phyloP scores from a whole-genome alignment of 225 moss, liverwort and hornwort species.

The Sphagnum contortum region DNA sequence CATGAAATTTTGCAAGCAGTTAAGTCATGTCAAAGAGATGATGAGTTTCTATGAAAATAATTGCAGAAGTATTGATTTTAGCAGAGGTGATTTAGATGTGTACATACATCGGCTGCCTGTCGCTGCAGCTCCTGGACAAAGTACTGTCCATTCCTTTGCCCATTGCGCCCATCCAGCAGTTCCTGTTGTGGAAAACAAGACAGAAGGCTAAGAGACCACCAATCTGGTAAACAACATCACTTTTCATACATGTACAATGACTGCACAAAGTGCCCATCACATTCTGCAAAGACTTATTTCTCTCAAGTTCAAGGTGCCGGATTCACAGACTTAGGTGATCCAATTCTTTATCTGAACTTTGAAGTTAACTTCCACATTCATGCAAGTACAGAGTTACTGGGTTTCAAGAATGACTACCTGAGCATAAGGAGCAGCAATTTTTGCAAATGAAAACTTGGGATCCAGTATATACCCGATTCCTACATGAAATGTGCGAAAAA shows the following conservation, averaged over 20 bases:
- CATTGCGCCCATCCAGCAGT: conserved; percentile 63
- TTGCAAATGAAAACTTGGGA: conserved; percentile 80
- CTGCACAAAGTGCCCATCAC: too few species aligned
- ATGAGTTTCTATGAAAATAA: too few species aligned
- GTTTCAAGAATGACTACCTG: conserved; percentile 37
- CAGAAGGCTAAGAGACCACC: background rate
- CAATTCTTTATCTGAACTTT: too few species aligned
- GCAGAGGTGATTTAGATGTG: background rate
- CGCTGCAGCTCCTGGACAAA: conserved; percentile 85
- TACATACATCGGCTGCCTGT: conserved; percentile 77
- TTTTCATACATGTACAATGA: too few species aligned
- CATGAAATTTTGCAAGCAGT: background rate
- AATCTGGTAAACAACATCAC: too few species aligned
- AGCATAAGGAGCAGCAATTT: conserved; percentile 95
- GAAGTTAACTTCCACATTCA: too few species aligned
- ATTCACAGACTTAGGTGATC: too few species aligned
- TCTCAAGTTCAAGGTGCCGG: too few species aligned
- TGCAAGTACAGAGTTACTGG: too few species aligned
- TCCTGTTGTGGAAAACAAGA: conserved; percentile 37
- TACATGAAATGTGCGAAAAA: conserved; percentile 7
- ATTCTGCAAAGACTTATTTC: too few species aligned
- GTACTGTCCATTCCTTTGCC: conserved; percentile 46
- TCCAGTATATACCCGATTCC: conserved; percentile 89
- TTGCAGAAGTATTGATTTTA: background rate
- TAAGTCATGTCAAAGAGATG: background rate